Conservation (phyloP, 2,329 filamentous ascomycete species). For the Claviceps africana region DNA sequence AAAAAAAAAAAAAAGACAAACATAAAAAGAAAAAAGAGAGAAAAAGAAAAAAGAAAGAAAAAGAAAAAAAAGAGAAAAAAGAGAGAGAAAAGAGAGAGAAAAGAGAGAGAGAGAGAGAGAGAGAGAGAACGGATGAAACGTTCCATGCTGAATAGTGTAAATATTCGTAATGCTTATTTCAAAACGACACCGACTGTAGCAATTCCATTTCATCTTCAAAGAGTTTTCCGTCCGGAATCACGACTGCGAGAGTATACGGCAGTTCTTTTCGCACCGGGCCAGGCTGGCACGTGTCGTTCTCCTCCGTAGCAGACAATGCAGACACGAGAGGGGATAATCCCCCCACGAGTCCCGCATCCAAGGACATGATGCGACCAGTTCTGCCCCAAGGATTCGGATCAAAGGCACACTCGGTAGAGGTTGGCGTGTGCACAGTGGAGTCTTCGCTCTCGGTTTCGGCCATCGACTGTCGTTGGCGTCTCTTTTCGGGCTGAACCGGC, state of each 20-base stretch:
- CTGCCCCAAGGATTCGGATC: not conserved
- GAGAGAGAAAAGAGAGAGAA: no score
- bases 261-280: not conserved
- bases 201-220: not conserved
- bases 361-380: not conserved
- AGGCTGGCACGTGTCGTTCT: not conserved
- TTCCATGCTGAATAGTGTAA: not conserved
- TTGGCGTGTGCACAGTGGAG: not conserved
- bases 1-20: no score
- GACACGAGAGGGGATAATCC: not conserved
- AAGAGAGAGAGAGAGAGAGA: no score
- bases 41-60: no score
- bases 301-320: not conserved
- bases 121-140: not conserved
- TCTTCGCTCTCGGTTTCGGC: not conserved
- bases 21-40: no score
- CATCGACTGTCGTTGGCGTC: not conserved
- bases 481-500: not conserved
- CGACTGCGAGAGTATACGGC: not conserved
- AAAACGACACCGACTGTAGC: not conserved
- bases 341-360: not conserved
- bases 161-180: not conserved
- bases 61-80: no score
- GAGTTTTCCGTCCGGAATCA: conserved; percentile 1
- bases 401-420: not conserved